phyloP scores from a whole-genome alignment of 805 yeast species.

The Wickerhamiella slavikovae region DNA sequence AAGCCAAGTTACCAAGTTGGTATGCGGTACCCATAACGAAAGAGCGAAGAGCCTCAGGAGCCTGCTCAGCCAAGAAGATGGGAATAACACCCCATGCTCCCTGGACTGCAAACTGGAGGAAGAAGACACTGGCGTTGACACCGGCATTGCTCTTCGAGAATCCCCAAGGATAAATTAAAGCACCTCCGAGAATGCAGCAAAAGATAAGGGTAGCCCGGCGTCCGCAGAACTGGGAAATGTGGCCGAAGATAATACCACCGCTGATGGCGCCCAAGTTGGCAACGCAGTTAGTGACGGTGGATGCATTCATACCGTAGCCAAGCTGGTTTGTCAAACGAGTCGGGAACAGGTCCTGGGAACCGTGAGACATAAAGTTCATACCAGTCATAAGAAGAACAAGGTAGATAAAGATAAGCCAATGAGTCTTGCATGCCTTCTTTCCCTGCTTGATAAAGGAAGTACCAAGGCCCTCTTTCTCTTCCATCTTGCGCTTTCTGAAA shows the following conservation, averaged over 20 bases:
- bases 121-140: constrained; percentile 39
- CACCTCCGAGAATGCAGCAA: constrained; percentile 34
- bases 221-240: constrained; percentile 35
- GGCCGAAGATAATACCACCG: constrained; percentile 45
- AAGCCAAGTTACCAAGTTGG: constrained; percentile 54
- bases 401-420: constrained; percentile 44
- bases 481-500: constrained; percentile 20
- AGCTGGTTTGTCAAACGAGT: constrained; percentile 37
- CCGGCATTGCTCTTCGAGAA: constrained; percentile 25
- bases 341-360: constrained; percentile 56
- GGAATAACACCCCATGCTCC: constrained; percentile 64
- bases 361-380: constrained; percentile 53
- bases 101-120: constrained; percentile 43
- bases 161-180: constrained; percentile 43
- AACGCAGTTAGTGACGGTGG: constrained; percentile 40
- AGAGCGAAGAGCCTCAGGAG: constrained; percentile 43
- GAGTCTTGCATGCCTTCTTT: constrained; percentile 21
- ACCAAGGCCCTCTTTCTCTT: constrained; percentile 6
- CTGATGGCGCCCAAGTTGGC: constrained; percentile 46
- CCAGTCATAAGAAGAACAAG: constrained; percentile 43
- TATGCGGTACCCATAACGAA: constrained; percentile 41
- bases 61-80: constrained; percentile 40
- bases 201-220: constrained; percentile 35
- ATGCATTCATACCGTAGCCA: constrained; percentile 23
- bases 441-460: constrained; percentile 15